phyloP scores from a whole-genome alignment of 139 green algal species.

The Coccomyxa sp. region DNA sequence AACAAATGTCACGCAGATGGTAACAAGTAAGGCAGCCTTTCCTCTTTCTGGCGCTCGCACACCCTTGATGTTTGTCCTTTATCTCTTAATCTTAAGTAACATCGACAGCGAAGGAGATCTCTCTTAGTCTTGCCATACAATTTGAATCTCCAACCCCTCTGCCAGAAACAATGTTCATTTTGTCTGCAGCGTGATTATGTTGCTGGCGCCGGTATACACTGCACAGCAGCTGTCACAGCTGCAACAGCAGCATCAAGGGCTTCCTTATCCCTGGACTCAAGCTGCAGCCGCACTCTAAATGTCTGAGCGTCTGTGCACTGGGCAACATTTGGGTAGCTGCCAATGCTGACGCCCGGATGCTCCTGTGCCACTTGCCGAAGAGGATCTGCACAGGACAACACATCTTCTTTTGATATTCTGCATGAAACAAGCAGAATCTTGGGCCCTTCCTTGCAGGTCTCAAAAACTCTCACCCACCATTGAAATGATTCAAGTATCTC shows the following conservation, averaged over 20 bases:
- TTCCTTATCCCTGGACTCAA: neutral
- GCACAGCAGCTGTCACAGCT: neutral
- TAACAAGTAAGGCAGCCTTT: too few species aligned
- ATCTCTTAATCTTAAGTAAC: too few species aligned
- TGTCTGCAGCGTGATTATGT: neutral
- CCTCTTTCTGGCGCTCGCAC: too few species aligned
- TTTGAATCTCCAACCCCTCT: too few species aligned
- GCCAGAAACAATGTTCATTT: neutral
- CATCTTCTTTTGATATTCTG: neutral
- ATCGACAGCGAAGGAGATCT: too few species aligned
- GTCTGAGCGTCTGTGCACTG: neutral
- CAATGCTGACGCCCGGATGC: slow-evolving; percentile 39
- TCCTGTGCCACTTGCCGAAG: slow-evolving; percentile 24
- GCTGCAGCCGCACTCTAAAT: neutral
- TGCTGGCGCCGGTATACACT: neutral
- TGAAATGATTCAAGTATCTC: neutral
- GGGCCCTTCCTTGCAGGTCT: too few species aligned
- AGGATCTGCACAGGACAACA: slow-evolving; percentile 4
- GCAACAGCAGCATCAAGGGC: neutral
- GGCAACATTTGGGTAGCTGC: slow-evolving; percentile 37
- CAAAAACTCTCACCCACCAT: neutral
- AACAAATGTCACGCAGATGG: too few species aligned
- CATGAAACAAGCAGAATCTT: neutral
- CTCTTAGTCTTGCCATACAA: too few species aligned
- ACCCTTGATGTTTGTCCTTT: too few species aligned